Conservation (phyloP, 208 protist species). For the Crithidia bombi region DNA sequence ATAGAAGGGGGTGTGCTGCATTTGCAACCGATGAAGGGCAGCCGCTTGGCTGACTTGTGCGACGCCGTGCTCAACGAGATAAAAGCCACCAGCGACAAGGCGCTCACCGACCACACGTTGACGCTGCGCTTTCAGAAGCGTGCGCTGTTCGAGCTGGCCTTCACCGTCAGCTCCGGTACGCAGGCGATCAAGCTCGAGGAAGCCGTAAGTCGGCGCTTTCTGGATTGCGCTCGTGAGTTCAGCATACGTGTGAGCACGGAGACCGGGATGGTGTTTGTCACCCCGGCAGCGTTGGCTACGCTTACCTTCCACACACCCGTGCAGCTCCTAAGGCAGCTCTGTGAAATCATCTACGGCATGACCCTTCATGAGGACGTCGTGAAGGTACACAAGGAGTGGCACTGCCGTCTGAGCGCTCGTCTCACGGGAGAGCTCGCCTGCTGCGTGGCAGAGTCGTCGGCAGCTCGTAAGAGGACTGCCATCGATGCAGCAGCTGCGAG, state of each 20-base stretch:
- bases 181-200: conserved; percentile 33
- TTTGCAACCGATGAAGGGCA: background rate
- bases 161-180: conserved; percentile 9
- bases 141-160: conserved; percentile 15
- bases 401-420: conserved; percentile 55
- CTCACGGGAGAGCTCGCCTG: conserved; percentile 44
- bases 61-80: conserved; percentile 34
- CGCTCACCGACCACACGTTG: conserved; percentile 14
- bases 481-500: conserved; percentile 38
- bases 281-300: background rate
- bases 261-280: conserved; percentile 14
- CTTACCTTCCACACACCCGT: conserved; percentile 8
- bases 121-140: conserved; percentile 12
- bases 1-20: conserved; percentile 7
- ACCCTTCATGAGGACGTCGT: conserved; percentile 6
- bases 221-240: conserved; percentile 27
- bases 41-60: conserved; percentile 7
- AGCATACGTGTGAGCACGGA: conserved; percentile 21
- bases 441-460: conserved; percentile 35
- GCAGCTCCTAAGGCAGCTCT: conserved; percentile 21
- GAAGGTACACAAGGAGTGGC: conserved; percentile 42
- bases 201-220: conserved; percentile 8
- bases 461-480: conserved; percentile 55
- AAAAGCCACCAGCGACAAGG: conserved; percentile 9
- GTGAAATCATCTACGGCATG: conserved; percentile 21